Base-by-base conservation (phyloP, 371 early-diverging fungal species). In the Mortierella sp. region DNA sequence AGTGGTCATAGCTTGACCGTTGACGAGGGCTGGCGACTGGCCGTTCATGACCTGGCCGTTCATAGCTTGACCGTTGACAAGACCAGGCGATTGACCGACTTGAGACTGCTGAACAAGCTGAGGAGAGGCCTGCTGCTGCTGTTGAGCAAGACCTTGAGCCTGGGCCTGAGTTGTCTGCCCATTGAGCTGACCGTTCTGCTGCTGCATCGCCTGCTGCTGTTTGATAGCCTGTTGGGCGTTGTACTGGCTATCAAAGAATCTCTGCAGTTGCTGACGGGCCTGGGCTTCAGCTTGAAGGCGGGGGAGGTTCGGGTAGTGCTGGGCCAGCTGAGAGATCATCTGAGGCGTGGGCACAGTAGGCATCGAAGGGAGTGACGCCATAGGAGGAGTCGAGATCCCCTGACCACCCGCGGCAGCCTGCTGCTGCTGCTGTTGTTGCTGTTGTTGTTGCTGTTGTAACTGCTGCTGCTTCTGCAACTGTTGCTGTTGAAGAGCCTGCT, bases 251-350 rank as follows among this genome's bases (percentile, higher is more conserved):
- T 82, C 83, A 66, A 78, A 82, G 72, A 72, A 75, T 44, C 76
- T 66, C 66, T 70, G 19, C 39, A 82, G 31, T 37, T 82, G 78
- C 58, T 77, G 70, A n/a, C 79, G 83, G 6, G 83, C 83, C 48
- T 77, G 78, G 0, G 78, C 76, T 40, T 78, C 83, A 5, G 83
- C 83, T 39, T 82, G 83, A n/a, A 13, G 58, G 16, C 76, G 78
- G 10, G 83, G 83, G 26, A 82, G 58, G 58, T 78, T 70, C 1
- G 78, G 72, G 55, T 82, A 82, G 26, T 78, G 73, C 50, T 74
- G 76, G 3, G 83, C 83, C 39, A 82, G 31, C 61, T 82, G 78
- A 8, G 74, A 66, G 65, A 82, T 82, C 83, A 82, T 82, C 58
- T 74, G 78, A 14, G 71, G 74, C 9, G 83, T 78, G 1, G 78